phyloP scores from a whole-genome alignment of 768 basidiomycete species.

The Solioccasus polychromus region DNA sequence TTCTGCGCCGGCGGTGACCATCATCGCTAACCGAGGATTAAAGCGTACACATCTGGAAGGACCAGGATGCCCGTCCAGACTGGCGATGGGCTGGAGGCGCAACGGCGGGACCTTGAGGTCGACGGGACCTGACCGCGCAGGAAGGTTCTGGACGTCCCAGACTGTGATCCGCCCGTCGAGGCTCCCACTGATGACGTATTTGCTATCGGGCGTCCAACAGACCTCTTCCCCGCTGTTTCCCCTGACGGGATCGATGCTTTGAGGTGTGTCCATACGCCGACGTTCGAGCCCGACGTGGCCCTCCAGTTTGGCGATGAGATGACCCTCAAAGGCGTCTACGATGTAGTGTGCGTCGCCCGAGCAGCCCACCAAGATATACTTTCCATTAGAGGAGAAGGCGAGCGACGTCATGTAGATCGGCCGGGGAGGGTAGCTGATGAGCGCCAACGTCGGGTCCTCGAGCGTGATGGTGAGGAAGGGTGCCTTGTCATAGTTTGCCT shows the following conservation, averaged over 20 bases:
- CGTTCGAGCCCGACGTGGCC: constrained; percentile 84
- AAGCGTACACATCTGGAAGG: constrained; percentile 84
- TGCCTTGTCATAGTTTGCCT: constrained; percentile 83
- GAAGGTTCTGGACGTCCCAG: constrained; percentile 81
- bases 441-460: constrained; percentile 72
- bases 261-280: constrained; percentile 45
- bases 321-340: constrained; percentile 86
- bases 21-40: constrained; percentile 87
- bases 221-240: constrained; percentile 94
- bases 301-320: constrained; percentile 78
- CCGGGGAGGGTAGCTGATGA: constrained; percentile 81
- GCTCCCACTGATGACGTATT: constrained; percentile 82
- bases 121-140: constrained; percentile 46
- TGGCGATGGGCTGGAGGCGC: constrained; percentile 47
- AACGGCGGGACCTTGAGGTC: constrained; percentile 54
- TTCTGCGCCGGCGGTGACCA: constrained; percentile 80
- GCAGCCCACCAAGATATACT: constrained; percentile 88
- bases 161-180: constrained; percentile 80
- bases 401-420: constrained; percentile 90
- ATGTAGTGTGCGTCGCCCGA: constrained; percentile 92
- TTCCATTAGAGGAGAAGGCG: constrained; percentile 86
- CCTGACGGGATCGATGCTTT: constrained; percentile 63
- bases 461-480: constrained; percentile 85
- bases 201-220: constrained; percentile 92
- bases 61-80: constrained; percentile 77